phyloP scores from a whole-genome alignment of 1,139 yeast species.

The Trichomonascaceae sp. region DNA sequence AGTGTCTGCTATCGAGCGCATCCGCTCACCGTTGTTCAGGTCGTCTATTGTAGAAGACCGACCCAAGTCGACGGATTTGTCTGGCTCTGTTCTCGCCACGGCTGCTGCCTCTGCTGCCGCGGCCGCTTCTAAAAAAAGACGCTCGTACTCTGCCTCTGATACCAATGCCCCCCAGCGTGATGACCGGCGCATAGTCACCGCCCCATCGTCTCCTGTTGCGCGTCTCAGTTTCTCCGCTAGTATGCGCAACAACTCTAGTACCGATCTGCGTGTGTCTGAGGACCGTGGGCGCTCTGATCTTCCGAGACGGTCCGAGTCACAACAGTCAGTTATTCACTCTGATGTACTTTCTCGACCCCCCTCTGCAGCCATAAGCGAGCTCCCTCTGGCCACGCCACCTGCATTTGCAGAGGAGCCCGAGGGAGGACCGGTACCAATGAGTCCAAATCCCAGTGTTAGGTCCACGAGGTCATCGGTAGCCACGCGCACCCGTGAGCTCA shows the following conservation, averaged over 20 bases:
- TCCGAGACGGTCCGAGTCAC: too few species aligned
- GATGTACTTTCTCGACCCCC: not conserved
- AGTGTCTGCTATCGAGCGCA: not conserved
- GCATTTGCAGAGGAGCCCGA: not conserved
- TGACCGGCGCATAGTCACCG: not conserved
- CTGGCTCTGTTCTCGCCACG: not conserved
- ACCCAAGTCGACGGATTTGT: not conserved
- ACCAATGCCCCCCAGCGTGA: not conserved
- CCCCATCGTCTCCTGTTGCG: not conserved
- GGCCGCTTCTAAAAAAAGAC: not conserved
- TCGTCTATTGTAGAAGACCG: not conserved
- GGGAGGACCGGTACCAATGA: slow-evolving; percentile 1
- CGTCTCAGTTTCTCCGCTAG: too few species aligned
- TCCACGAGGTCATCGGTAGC: slow-evolving; percentile 5
- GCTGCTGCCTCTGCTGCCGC: not conserved
- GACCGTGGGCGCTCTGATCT: too few species aligned
- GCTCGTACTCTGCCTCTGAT: not conserved
- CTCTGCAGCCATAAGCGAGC: not conserved
- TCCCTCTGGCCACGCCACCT: not conserved
- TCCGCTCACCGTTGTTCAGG: not conserved
- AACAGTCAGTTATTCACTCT: not conserved
- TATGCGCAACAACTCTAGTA: not conserved
- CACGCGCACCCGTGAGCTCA: slow-evolving; percentile 5
- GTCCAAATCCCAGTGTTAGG: slow-evolving; percentile 4
- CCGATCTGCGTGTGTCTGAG: too few species aligned